Evolutionary conservation across 129 eudicot genomes (phyloP).

Genomic region (Arctium minus): DNA sequence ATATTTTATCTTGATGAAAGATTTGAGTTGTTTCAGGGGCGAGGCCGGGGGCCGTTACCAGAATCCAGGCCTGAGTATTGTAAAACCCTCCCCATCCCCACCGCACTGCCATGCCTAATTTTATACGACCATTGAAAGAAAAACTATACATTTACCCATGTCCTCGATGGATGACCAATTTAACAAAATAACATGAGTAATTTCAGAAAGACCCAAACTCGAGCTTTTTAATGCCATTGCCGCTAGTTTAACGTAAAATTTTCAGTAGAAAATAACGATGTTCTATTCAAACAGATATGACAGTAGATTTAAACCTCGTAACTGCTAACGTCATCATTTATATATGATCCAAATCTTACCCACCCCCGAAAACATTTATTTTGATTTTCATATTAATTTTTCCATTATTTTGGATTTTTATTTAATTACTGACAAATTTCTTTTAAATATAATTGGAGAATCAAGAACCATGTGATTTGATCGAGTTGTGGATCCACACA

Average conservation of each 20-base stretch:
- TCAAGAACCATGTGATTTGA: constrained; percentile 19
- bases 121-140: background rate
- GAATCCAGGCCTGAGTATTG: too few relatives aligned
- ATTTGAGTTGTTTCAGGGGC: too few relatives aligned
- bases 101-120: too few relatives aligned
- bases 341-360: background rate
- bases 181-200: background rate
- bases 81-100: too few relatives aligned
- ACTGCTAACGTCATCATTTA: background rate
- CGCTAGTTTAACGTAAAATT: background rate
- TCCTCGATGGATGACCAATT: background rate
- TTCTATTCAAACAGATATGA: background rate
- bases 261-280: background rate
- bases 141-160: background rate
- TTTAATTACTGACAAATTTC: background rate
- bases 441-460: background rate
- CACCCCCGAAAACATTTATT: background rate
- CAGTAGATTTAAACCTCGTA: background rate
- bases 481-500: constrained; percentile 9
- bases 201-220: background rate
- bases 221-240: background rate
- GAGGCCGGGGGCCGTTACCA: too few relatives aligned
- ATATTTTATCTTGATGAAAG: too few relatives aligned
- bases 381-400: background rate
- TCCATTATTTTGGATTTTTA: background rate